Base-by-base conservation (phyloP, 1,284 basidiomycete genomes). In the Boletus semigastroideus region DNA sequence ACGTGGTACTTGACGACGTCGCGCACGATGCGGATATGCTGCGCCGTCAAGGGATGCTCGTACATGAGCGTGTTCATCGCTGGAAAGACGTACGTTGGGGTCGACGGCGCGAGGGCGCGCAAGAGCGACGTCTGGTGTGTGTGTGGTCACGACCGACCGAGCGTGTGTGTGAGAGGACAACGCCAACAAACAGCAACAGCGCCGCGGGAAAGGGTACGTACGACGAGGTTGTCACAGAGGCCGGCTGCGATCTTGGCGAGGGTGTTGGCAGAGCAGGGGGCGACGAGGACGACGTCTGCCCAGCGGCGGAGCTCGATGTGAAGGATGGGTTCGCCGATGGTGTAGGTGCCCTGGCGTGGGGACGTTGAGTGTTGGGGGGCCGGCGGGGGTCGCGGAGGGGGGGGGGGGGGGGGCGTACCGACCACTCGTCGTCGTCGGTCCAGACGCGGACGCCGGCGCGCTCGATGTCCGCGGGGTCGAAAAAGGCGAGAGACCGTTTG, bases 51-150 rank as follows among this genome's bases (percentile, higher is more conserved):
- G n/a, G 94, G 93, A 65, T 99, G 94, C 57, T 90, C 80, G 67
- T 91, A 98, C 96, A 99, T 98, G 58, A 92, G 76, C 6, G 95
- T 98, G 69, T 99, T 99, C 96, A 98, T 99, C 0, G 97, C 96
- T 4, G 96, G 97, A 63, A 95, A 98, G 30, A 98, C 72, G 61
- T 88, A 90, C 16, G 92, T 93, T 2, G 90, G 88, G 0, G 90
- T 96, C 3, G 78, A 78, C 0, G 92, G 87, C 9, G 87, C 77
- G 0, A 97, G 76, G 0, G 95, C 96, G 16, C 96, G 86, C 53
- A 99, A 80, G 10, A 98, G 76, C 7, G 91, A 94, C 2, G 94
- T 95, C 93, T 96, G 28, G 22, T 22, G 22, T 22, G 22, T 22
- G 22, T 22, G 22, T 22, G 22, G 22, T 22, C 22, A 19, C n/a